Conservation (phyloP, 345 rosid genomes). For the Camelina hispida region DNA sequence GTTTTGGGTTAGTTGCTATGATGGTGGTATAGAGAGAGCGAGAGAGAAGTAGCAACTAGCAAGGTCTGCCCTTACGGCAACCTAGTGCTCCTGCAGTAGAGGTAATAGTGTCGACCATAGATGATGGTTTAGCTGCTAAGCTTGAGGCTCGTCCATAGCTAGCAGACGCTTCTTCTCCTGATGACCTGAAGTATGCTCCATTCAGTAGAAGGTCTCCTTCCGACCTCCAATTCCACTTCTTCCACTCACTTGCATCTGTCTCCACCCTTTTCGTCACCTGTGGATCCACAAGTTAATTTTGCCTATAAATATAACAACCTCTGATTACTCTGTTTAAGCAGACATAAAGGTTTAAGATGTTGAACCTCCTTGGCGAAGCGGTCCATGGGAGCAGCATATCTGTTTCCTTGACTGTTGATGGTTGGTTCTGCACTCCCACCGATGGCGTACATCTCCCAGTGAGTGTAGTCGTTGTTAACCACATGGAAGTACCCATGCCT, state of each 20-base stretch:
- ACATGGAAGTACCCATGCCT: conserved; percentile 97
- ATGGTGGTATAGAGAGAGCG: conserved; percentile 23
- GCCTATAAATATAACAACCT: background rate
- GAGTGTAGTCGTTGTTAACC: conserved; percentile 96
- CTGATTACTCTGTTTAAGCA: conserved; percentile 4
- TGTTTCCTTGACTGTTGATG: conserved; percentile 94
- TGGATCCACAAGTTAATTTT: conserved; percentile 22
- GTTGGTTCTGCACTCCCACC: conserved; percentile 96
- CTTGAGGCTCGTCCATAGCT: conserved; percentile 93
- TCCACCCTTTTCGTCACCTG: conserved; percentile 95
- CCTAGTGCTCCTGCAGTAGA: conserved; percentile 72
- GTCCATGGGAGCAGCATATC: conserved; percentile 80
- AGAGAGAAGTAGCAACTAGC: conserved; percentile 47
- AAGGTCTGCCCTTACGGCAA: conserved; percentile 62
- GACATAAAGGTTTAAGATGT: background rate
- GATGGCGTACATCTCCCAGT: conserved; percentile 98
- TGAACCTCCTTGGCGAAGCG: conserved; percentile 86
- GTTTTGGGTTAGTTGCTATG: conserved; percentile 32
- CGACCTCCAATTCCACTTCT: conserved; percentile 90
- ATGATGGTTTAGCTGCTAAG: conserved; percentile 86
- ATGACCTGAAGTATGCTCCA: conserved; percentile 88
- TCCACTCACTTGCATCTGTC: conserved; percentile 60
- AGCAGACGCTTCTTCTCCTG: conserved; percentile 82
- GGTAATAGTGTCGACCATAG: conserved; percentile 78
- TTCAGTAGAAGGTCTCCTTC: conserved; percentile 86